Percentiles rank a stretch among this genome's conserved stretches.
Evolutionary conservation across 768 basidiomycete genomes (phyloP).

Genomic region (Serpula lacrymans): DNA sequence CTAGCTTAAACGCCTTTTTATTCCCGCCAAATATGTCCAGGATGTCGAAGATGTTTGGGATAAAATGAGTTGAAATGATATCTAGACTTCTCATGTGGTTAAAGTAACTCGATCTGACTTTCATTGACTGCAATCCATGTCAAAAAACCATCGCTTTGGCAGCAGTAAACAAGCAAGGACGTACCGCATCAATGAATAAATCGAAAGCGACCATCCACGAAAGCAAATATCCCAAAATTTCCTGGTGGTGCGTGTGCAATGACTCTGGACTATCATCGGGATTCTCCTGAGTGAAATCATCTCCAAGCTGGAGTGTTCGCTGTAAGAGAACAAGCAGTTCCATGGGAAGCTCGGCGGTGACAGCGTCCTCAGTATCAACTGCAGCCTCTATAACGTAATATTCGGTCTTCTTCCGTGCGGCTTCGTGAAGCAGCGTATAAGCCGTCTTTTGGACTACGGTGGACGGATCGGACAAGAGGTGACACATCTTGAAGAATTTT

Average conservation of each 20-base stretch:
- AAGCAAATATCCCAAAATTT: slow-evolving; percentile 66
- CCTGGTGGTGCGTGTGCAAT: slow-evolving; percentile 21
- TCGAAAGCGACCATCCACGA: slow-evolving; percentile 91
- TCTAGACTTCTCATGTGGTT: slow-evolving; percentile 76
- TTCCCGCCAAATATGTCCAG: slow-evolving; percentile 66
- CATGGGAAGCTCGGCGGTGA: slow-evolving; percentile 55
- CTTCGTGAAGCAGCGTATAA: slow-evolving; percentile 66
- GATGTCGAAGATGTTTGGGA: slow-evolving; percentile 68
- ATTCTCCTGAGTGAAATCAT: slow-evolving; percentile 32
- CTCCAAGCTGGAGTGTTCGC: slow-evolving; percentile 38
- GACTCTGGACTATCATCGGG: slow-evolving; percentile 34
- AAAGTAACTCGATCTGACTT: slow-evolving; percentile 80
- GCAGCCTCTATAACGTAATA: slow-evolving; percentile 84
- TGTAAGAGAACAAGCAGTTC: slow-evolving; percentile 68
- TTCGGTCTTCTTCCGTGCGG: slow-evolving; percentile 75
- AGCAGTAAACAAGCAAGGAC: slow-evolving; percentile 23
- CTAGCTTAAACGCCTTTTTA: slow-evolving; percentile 72
- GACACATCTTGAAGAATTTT: slow-evolving; percentile 58
- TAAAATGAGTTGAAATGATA: slow-evolving; percentile 59
- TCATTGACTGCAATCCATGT: slow-evolving; percentile 62
- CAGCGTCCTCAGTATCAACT: slow-evolving; percentile 61
- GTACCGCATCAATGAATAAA: slow-evolving; percentile 77
- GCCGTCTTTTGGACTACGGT: slow-evolving; percentile 72
- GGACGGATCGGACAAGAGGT: slow-evolving; percentile 65
- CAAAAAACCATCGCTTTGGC: neutral